phyloP scores from a whole-genome alignment of 2,329 filamentous ascomycete species.

The Colletotrichum tropicale region DNA sequence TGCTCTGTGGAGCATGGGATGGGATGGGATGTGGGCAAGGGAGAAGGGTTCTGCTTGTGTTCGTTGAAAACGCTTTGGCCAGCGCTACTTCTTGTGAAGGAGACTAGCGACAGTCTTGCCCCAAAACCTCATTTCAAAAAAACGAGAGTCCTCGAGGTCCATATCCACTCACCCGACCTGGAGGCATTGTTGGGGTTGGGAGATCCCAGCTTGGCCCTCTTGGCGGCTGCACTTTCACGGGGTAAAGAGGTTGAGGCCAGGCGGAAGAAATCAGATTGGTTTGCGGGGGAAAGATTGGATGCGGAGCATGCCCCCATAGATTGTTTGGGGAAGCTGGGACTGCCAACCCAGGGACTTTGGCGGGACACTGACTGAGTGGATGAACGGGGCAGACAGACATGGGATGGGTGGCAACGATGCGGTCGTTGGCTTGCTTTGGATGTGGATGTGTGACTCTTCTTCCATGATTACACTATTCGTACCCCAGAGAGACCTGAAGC shows the following conservation, averaged over 20 bases:
- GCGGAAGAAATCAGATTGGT: neutral
- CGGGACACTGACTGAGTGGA: neutral
- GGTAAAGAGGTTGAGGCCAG: neutral
- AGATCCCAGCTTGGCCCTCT: neutral
- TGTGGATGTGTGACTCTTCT: neutral
- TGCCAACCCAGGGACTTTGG: neutral
- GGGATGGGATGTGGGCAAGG: neutral
- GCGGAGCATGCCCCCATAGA: neutral
- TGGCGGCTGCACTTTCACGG: neutral
- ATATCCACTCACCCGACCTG: neutral
- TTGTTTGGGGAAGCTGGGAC: neutral
- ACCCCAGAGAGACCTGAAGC: neutral
- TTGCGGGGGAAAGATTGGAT: constrained; percentile 13
- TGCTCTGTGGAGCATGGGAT: neutral
- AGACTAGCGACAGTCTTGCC: neutral
- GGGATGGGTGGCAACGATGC: neutral
- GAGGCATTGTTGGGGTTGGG: neutral
- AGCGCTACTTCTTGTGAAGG: neutral
- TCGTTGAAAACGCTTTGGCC: neutral
- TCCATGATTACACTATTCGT: neutral
- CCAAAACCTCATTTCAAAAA: neutral
- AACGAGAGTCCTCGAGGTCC: neutral
- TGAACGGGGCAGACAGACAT: neutral
- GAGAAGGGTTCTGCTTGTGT: neutral
- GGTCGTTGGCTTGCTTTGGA: neutral